Base-by-base conservation (phyloP, 352 stramenopile species). In the Pythium coloratum region DNA sequence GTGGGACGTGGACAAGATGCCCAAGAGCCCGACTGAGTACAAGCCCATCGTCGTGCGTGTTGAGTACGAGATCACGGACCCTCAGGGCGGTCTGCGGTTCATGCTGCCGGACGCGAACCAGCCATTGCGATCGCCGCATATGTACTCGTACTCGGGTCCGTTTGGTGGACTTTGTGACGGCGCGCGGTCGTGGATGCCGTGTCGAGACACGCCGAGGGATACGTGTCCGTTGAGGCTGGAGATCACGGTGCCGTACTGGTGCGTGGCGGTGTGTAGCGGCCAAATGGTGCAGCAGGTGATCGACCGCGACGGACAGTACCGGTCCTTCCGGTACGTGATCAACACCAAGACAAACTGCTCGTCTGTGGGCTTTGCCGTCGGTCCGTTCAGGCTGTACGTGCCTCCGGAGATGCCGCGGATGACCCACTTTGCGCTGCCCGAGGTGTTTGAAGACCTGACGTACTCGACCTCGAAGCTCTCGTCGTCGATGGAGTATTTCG, bases 91-190 rank as follows among this genome's bases (percentile, higher is more conserved):
- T 6, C 53, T 94, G 47, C 76, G 87, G 14, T 94, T 95, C 59
- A 59, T 95, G 20, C 66, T 95, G 18, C 87, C 87, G 1, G 79
- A 91, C 42, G 79, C 86, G 16, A 70, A 84, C 69, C 81, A 91
- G 46, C 81, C 87, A 14, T 88, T 87, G 65, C 77, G 85, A 16
- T 88, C 76, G 30, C 87, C 87, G 0, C 87, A 95, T 54, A 92
- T 95, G 87, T 95, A 95, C 77, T 92, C 87, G 62, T 90, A 91
- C 67, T 89, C 84, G 64, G 87, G 86, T 13, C 85, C 85, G 12
- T 94, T 94, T 64, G 87, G 87, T 1, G 87, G 85, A 3, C 73
- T 94, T 4, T 95, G 87, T 42, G 87, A 95, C 57, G 87, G 87
- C 28, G 87, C 87, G 30, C 82, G 87, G 42, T 90, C 84, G 26